Evolutionary conservation across 2,329 filamentous ascomycete species (phyloP).

Genomic region (Huntiella decipiens): DNA sequence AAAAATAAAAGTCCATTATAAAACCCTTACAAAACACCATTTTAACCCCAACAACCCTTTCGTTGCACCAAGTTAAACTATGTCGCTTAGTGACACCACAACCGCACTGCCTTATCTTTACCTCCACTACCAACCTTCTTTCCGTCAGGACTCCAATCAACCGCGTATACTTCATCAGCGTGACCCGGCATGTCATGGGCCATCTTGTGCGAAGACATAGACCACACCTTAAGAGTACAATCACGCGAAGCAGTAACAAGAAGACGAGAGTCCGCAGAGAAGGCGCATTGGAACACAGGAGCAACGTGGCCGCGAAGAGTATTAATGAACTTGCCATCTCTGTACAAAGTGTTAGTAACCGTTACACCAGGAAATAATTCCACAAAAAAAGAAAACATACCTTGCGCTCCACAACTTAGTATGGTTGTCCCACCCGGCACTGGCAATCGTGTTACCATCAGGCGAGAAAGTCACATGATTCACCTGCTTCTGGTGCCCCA

Average conservation of each 20-base stretch:
- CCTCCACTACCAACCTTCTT: constrained; percentile 78
- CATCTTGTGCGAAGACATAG: constrained; percentile 68
- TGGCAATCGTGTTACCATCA: constrained; percentile 73
- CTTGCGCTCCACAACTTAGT: constrained; percentile 78
- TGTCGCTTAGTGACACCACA: constrained; percentile 39
- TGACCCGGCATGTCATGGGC: constrained; percentile 69
- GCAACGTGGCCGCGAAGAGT: constrained; percentile 77
- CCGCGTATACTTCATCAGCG: constrained; percentile 79
- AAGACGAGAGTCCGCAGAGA: constrained; percentile 79
- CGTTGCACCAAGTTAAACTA: neutral
- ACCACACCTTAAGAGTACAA: constrained; percentile 89
- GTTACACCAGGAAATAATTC: neutral
- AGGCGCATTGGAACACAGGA: constrained; percentile 80
- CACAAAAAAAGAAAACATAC: constrained; percentile 21
- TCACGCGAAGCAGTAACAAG: constrained; percentile 80
- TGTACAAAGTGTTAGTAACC: constrained; percentile 14
- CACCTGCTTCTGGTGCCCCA: constrained; percentile 93
- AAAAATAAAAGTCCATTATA: too few species aligned
- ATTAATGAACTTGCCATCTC: constrained; percentile 59
- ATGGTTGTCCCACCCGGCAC: constrained; percentile 81
- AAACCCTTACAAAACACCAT: neutral
- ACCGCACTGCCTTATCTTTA: constrained; percentile 62
- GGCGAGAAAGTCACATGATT: constrained; percentile 92
- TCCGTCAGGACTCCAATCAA: constrained; percentile 90
- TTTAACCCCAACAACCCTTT: neutral